Evolutionary conservation across 2,329 filamentous ascomycete species (phyloP).

Genomic region (Xylaria sp.): DNA sequence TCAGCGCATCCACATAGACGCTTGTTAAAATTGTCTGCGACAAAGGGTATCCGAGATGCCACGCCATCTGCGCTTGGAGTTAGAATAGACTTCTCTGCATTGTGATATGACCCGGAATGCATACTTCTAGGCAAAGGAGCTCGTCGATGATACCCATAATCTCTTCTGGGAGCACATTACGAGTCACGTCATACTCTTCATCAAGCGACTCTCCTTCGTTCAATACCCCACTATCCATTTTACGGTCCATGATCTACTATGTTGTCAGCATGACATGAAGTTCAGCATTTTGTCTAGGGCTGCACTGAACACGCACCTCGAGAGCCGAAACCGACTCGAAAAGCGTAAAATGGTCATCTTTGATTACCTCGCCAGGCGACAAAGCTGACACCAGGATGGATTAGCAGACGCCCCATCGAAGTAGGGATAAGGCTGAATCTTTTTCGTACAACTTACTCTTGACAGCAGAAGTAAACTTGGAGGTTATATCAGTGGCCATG

Average conservation of each 20-base stretch:
- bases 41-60: constrained; percentile 95
- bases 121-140: constrained; percentile 85
- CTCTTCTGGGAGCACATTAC: constrained; percentile 77
- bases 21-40: constrained; percentile 96
- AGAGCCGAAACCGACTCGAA: constrained; percentile 93
- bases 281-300: not conserved
- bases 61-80: constrained; percentile 76
- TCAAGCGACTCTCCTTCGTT: constrained; percentile 83
- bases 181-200: constrained; percentile 80
- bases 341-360: constrained; percentile 93
- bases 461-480: constrained; percentile 64
- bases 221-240: constrained; percentile 96
- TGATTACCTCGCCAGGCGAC: constrained; percentile 83
- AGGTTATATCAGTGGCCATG: constrained; percentile 68
- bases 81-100: constrained; percentile 14
- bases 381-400: constrained; percentile 65
- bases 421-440: not conserved
- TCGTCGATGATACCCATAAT: constrained; percentile 95
- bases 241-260: constrained; percentile 92
- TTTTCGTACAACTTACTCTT: constrained; percentile 56
- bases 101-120: constrained; percentile 36
- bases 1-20: constrained; percentile 84
- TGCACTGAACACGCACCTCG: constrained; percentile 60
- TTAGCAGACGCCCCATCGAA: constrained; percentile 15
- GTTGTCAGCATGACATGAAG: constrained; percentile 3